Evolutionary conservation across 345 rosid species (phyloP), one percentile per base, ranked within the genome.

Genomic region (Corchorus olitorius): DNA sequence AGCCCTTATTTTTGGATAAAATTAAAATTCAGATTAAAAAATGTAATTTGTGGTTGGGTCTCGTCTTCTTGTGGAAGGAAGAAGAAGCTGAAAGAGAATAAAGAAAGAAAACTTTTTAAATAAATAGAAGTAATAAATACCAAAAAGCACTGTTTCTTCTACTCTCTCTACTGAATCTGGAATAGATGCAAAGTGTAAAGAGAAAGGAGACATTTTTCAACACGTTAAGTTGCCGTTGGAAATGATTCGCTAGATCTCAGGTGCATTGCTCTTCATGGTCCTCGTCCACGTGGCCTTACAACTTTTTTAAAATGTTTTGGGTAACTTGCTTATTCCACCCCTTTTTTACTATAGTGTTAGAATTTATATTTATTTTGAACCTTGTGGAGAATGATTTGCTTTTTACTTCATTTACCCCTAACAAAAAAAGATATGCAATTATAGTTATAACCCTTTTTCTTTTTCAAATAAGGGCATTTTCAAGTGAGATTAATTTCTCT

Each of bases 1-100:
- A 73, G 53, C 72, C 78, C 75, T 66, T 16, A 66, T 65, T 43
- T 50, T 16, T 41, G 37, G 41, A 20, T 5, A 34, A 34, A 63
- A 77, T n/a, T 65, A 16, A 27, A 46, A 64, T 33, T 54, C 50
- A 35, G 67, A 56, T 9, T 43, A 20, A 15, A 34, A 39, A 27
- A 67, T 34, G 45, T 1, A 27, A 15, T 15, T 34, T 3, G n/a
- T 14, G 73, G 22, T 34, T 45, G 48, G 48, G 48, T 8, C 27
- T 45, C 48, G 48, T 8, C 48, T 45, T 45, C 48, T 45, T 7
- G 45, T 50, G 3, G 6, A 50, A 50, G 5, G n/a, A 48, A 1
- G 39, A 52, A 14, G 1, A 33, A 27, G 27, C 27, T 27, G 27
- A 27, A 27, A 27, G 27, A 27, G 27, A 27, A 27, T 27, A 27